Evolutionary conservation across 352 stramenopile genomes (phyloP).

Genomic region (Chrysophaeum taylorii): DNA sequence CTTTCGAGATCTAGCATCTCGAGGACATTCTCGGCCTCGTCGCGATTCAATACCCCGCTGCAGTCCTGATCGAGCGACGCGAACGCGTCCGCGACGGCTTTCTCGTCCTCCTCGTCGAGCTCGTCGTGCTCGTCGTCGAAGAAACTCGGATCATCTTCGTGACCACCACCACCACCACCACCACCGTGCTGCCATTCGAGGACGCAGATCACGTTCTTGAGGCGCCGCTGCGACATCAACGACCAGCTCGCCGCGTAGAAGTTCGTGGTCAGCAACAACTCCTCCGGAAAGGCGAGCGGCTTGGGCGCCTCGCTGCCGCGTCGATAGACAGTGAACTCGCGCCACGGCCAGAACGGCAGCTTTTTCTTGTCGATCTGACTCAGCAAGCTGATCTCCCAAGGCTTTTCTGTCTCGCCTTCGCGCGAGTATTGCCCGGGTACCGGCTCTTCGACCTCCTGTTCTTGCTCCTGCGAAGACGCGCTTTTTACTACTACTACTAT

Average conservation of each 20-base stretch:
- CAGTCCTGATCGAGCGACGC: too few relatives aligned
- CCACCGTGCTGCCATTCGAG: conserved; percentile 59
- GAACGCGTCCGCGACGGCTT: neutral
- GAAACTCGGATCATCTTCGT: neutral
- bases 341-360: neutral
- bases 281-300: neutral
- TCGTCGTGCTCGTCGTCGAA: neutral
- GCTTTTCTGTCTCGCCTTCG: conserved; percentile 68
- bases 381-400: conserved; percentile 42
- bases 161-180: neutral
- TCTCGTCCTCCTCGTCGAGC: neutral
- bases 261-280: conserved; percentile 44
- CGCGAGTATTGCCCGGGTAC: conserved; percentile 64
- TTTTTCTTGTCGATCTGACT: neutral
- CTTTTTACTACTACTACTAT: conserved; percentile 26
- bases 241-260: conserved; percentile 69
- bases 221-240: conserved; percentile 64
- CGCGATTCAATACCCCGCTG: too few relatives aligned
- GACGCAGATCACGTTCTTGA: conserved; percentile 83
- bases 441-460: conserved; percentile 62
- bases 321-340: too few relatives aligned
- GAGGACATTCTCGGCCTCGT: too few relatives aligned
- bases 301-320: neutral
- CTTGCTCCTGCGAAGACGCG: conserved; percentile 47
- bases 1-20: too few relatives aligned